A percentile compares a stretch with the other conserved stretches of the same genome.
These are phyloP conservation scores for Coniochaeta prunicola DNA, from an alignment of 2,329 filamentous ascomycete genomes.

Conservation along the genomic window DNA sequence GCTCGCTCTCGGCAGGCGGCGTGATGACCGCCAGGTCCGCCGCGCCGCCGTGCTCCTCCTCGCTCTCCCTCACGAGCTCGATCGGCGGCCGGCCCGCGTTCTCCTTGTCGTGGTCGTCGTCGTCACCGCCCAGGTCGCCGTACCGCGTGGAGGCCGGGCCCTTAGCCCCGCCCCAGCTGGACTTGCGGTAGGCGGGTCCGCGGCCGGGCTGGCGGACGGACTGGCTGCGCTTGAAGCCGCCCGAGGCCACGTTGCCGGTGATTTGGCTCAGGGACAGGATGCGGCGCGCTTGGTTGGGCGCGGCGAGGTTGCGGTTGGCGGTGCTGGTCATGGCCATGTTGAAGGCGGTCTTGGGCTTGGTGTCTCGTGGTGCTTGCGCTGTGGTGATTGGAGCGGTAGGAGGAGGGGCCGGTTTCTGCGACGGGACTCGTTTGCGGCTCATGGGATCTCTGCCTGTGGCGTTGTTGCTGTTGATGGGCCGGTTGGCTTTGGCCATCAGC, in stretches of 20 bases:
- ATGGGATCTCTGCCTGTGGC: slow-evolving; percentile 43
- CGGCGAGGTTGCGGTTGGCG: slow-evolving; percentile 39
- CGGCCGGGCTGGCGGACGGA: slow-evolving; percentile 60
- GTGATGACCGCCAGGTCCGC: slow-evolving; percentile 4
- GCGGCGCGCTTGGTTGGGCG: slow-evolving; percentile 56
- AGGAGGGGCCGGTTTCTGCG: slow-evolving; percentile 30
- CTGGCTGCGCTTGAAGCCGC: slow-evolving; percentile 68
- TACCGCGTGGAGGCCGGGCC: slow-evolving; percentile 31
- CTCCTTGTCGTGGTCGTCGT: slow-evolving; percentile 46
- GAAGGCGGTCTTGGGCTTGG: slow-evolving; percentile 31
- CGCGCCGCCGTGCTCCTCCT: slow-evolving; percentile 12
- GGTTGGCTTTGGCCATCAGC: slow-evolving; percentile 62
- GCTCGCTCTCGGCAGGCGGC: not conserved
- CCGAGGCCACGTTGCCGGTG: slow-evolving; percentile 60
- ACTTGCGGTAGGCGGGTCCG: slow-evolving; percentile 50
- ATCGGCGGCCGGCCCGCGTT: slow-evolving; percentile 9
- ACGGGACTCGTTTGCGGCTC: slow-evolving; percentile 48
- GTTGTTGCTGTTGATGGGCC: not conserved
- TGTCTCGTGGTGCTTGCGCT: slow-evolving; percentile 6
- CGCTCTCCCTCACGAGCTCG: slow-evolving; percentile 44
- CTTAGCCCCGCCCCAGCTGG: slow-evolving; percentile 56
- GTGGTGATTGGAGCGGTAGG: slow-evolving; percentile 9
- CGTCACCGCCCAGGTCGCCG: slow-evolving; percentile 49
- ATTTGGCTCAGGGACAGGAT: slow-evolving; percentile 92
- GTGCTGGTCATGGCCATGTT: slow-evolving; percentile 41